A percentile compares a stretch with the other conserved stretches of the same genome.
Evolutionary conservation across 331 rosid genomes (phyloP).

Genomic region (Rhamnella rubrinervis): DNA sequence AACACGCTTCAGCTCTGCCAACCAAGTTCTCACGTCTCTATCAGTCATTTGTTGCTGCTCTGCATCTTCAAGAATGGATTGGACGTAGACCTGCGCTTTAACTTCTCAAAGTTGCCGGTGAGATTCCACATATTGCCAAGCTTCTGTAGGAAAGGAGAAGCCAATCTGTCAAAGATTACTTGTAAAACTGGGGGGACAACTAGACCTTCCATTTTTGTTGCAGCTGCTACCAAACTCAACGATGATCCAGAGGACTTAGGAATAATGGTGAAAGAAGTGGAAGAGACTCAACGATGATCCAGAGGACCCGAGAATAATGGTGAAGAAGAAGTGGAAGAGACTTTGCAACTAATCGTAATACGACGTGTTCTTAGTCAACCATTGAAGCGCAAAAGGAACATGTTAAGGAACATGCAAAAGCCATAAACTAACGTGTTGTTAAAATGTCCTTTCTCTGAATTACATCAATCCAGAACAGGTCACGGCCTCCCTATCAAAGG

Average conservation of each 20-base stretch:
- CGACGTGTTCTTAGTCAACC: not conserved
- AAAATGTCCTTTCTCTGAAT: too few species aligned
- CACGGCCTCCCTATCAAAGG: too few species aligned
- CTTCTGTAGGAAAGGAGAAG: slow-evolving; percentile 13
- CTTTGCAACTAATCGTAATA: too few species aligned
- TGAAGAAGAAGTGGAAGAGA: too few species aligned
- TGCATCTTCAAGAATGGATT: slow-evolving; percentile 17
- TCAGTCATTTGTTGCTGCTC: slow-evolving; percentile 6
- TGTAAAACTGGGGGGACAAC: slow-evolving; percentile 16
- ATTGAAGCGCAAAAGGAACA: not conserved
- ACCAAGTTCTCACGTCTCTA: slow-evolving; percentile 9
- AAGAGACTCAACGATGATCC: too few species aligned
- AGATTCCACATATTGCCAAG: not conserved
- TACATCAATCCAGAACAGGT: too few species aligned
- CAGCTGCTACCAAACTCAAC: too few species aligned
- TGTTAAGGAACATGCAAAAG: too few species aligned
- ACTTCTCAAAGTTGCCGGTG: slow-evolving; percentile 2
- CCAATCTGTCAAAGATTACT: slow-evolving; percentile 20
- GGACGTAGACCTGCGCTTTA: not conserved
- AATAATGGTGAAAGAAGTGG: too few species aligned
- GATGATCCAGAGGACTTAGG: too few species aligned
- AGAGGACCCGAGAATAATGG: too few species aligned
- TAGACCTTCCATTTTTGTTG: not conserved
- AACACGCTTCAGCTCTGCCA: slow-evolving; percentile 3
- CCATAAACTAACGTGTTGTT: too few species aligned